Conservation (phyloP, 2,329 filamentous ascomycete species). For the Eurotiales sp. region DNA sequence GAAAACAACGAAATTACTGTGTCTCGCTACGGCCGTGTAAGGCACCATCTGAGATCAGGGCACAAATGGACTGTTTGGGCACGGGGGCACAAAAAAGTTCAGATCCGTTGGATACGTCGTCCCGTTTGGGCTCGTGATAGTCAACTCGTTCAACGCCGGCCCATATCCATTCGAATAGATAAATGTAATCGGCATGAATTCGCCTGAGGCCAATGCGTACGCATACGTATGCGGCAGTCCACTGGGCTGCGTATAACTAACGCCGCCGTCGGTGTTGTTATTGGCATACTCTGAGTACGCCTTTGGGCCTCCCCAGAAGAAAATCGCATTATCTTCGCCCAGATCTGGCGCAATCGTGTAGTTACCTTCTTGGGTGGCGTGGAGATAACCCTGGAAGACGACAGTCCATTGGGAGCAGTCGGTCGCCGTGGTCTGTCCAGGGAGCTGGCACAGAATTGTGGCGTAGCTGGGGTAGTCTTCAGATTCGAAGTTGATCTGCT, state of each 20-base stretch:
- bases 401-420: constrained; percentile 12
- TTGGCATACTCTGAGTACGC: constrained; percentile 4
- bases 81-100: constrained; percentile 7
- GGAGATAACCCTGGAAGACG: constrained; percentile 10
- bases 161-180: constrained; percentile 9
- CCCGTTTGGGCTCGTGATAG: constrained; percentile 6
- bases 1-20: too few species aligned
- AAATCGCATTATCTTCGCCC: constrained; percentile 2
- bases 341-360: constrained; percentile 5
- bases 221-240: constrained; percentile 1
- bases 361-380: constrained; percentile 3
- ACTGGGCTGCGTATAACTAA: constrained; percentile 1
- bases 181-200: constrained; percentile 9
- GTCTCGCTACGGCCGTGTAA: too few species aligned
- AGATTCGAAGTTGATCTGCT: constrained; percentile 13
- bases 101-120: constrained; percentile 4
- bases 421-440: neutral
- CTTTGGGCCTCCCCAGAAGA: constrained; percentile 6
- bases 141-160: constrained; percentile 6
- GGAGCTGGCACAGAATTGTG: constrained; percentile 4
- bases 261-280: constrained; percentile 7
- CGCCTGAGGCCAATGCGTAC: constrained; percentile 3
- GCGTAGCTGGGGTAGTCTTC: constrained; percentile 8
- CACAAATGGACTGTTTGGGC: constrained; percentile 9
- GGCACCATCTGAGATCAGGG: neutral